Percentiles rank a stretch among this genome's conserved stretches.
Conservation (phyloP, 164 flowering plant genomes). For the Dillenia turbinata region DNA sequence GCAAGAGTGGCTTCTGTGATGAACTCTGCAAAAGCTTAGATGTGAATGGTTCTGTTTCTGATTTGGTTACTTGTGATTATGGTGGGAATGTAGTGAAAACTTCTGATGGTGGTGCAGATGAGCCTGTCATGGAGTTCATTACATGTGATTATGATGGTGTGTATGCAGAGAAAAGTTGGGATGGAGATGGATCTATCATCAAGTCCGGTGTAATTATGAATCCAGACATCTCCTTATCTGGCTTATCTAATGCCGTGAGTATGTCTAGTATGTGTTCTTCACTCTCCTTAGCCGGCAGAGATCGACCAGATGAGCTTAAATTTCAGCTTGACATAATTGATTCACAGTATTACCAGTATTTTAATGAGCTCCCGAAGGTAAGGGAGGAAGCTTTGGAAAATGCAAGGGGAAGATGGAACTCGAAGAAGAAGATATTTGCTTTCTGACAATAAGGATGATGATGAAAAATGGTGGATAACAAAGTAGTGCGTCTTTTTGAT, state of each 20-base stretch:
- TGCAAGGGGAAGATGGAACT: slow-evolving; percentile 50
- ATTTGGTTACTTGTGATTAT: slow-evolving; percentile 12
- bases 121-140: too few relatives aligned
- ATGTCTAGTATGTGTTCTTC: slow-evolving; percentile 23
- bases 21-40: slow-evolving; percentile 4
- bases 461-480: too few relatives aligned
- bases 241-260: slow-evolving; percentile 21
- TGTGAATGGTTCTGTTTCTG: slow-evolving; percentile 11
- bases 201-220: slow-evolving; percentile 14
- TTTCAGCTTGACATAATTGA: slow-evolving; percentile 55
- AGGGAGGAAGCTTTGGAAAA: slow-evolving; percentile 53
- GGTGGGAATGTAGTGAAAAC: slow-evolving; percentile 2
- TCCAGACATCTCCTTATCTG: slow-evolving; percentile 15
- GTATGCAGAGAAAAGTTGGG: neutral
- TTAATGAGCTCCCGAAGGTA: slow-evolving; percentile 48
- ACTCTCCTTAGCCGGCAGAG: slow-evolving; percentile 30
- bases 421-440: slow-evolving; percentile 28
- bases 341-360: slow-evolving; percentile 44
- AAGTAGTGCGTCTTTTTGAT: too few relatives aligned
- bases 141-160: too few relatives aligned
- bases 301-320: slow-evolving; percentile 39
- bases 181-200: slow-evolving; percentile 5
- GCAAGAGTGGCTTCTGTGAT: slow-evolving; percentile 7
- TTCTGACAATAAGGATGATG: too few relatives aligned
- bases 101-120: too few relatives aligned